Conservation (phyloP, 805 yeast genomes). For the Starmerella stigmatis region DNA sequence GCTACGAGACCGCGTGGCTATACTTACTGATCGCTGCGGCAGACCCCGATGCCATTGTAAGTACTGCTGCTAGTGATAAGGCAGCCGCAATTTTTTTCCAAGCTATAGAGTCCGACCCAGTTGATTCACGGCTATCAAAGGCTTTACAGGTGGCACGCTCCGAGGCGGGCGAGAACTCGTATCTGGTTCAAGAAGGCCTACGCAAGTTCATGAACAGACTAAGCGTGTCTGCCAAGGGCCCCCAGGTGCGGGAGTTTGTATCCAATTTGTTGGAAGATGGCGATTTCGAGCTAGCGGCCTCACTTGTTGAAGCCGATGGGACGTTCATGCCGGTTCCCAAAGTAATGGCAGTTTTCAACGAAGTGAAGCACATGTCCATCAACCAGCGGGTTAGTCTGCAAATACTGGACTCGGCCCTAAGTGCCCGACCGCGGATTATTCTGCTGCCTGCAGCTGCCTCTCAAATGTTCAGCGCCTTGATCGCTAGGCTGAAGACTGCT, state of each 20-base stretch:
- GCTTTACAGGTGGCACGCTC: slow-evolving; percentile 4
- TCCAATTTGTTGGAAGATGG: background rate
- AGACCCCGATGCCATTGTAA: slow-evolving; percentile 5
- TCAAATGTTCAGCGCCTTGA: slow-evolving; percentile 5
- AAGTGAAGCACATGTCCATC: background rate
- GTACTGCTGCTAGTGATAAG: background rate
- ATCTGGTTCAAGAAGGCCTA: slow-evolving; percentile 2
- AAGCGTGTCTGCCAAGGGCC: background rate
- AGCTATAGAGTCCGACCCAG: background rate
- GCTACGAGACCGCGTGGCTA: slow-evolving; percentile 6
- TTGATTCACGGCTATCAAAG: background rate
- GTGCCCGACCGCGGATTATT: slow-evolving; percentile 14
- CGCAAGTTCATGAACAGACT: background rate
- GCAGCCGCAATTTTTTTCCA: background rate
- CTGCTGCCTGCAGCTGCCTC: slow-evolving; percentile 2
- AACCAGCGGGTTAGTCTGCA: background rate
- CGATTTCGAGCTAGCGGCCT: slow-evolving; percentile 4
- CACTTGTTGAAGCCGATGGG: slow-evolving; percentile 10
- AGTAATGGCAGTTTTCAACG: background rate
- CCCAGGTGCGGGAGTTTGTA: slow-evolving; percentile 5
- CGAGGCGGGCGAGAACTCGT: background rate
- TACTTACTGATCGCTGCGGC: background rate
- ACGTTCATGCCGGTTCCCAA: slow-evolving; percentile 7
- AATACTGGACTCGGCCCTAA: slow-evolving; percentile 8
- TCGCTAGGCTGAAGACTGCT: slow-evolving; percentile 1